Evolutionary conservation across 805 yeast genomes (phyloP).

Genomic region (Kodamaea laetipori): DNA sequence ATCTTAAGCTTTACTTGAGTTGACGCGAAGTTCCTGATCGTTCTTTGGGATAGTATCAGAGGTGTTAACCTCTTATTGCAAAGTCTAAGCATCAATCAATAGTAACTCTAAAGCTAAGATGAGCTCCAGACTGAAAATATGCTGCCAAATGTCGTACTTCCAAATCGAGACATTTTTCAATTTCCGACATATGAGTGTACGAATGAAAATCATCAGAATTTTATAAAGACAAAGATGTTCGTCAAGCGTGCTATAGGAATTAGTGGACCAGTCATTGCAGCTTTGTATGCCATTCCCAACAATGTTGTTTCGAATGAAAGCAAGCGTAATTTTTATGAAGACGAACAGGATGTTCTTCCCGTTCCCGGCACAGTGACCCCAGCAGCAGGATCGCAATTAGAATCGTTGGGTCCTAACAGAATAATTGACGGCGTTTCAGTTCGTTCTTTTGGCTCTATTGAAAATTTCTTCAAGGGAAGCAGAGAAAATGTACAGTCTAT

Average conservation of each 20-base stretch:
- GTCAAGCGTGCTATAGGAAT: slow-evolving; percentile 10
- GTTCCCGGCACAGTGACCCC: slow-evolving; percentile 53
- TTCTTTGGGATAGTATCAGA: not conserved
- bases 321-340: slow-evolving; percentile 51
- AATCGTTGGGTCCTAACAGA: slow-evolving; percentile 48
- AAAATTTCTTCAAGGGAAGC: slow-evolving; percentile 46
- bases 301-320: slow-evolving; percentile 17
- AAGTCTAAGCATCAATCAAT: slow-evolving; percentile 1
- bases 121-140: not conserved
- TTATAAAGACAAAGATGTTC: slow-evolving; percentile 8
- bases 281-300: slow-evolving; percentile 2
- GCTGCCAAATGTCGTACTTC: not conserved
- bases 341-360: slow-evolving; percentile 47
- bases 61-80: not conserved
- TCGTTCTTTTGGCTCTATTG: slow-evolving; percentile 52
- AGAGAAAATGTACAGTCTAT: slow-evolving; percentile 46
- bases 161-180: slow-evolving; percentile 5
- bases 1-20: not conserved
- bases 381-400: slow-evolving; percentile 44
- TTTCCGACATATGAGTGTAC: slow-evolving; percentile 8
- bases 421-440: slow-evolving; percentile 59
- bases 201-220: slow-evolving; percentile 11
- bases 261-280: slow-evolving; percentile 6
- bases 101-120: not conserved
- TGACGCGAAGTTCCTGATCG: not conserved